Evolutionary conservation across 1,284 basidiomycete genomes (phyloP), one percentile per base, ranked within the genome.

Genomic region (Leccinum ponderosum): DNA sequence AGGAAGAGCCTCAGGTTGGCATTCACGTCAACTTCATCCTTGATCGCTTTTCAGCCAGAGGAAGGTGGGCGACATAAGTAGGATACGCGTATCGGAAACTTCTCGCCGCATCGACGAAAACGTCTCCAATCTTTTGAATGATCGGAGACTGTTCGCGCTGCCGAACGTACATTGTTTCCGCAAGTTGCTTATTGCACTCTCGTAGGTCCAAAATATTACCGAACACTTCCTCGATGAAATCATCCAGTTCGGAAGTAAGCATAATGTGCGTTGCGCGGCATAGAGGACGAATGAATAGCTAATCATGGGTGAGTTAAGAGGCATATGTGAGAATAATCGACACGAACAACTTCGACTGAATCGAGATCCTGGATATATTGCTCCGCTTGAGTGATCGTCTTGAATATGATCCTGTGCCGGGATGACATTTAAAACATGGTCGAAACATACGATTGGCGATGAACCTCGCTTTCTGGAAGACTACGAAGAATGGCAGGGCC

Each of bases 301-400:
- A 65, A 20, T 3, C 6, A 14, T 3, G 31, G 20, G 20, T 60
- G 35, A 60, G 62, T 9, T 29, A 55, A 53, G 20, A 39, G 25
- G 22, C 31, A 14, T 2, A n/a, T 22, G 12, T 35, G 4, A 20
- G n/a, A 31, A 57, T 8, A 51, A 33, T 37, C 5, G 50, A 8
- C 20, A 72, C 81, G 35, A 64, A 91, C 88, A 5, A 82, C 80
- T 68, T 97, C 93, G 48, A 98, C 84, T 4, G 89, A 84, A 61
- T 94, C 88, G 6, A 99, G 82, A 71, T 99, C 97, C 51, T 90
- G 87, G 44, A 96, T 81, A 72, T 97, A 98, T 69, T 94, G 89
- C 68, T 93, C 89, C 76, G 99, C 97, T 64, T 94, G 91, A 69
- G 85, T 86, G 64, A 99, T 91, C 44, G 96, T 87, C 75, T 96